A percentile compares a stretch with the other conserved stretches of the same genome.
Conservation (phyloP, 345 rosid species). For the Carallia pectinifolia region DNA sequence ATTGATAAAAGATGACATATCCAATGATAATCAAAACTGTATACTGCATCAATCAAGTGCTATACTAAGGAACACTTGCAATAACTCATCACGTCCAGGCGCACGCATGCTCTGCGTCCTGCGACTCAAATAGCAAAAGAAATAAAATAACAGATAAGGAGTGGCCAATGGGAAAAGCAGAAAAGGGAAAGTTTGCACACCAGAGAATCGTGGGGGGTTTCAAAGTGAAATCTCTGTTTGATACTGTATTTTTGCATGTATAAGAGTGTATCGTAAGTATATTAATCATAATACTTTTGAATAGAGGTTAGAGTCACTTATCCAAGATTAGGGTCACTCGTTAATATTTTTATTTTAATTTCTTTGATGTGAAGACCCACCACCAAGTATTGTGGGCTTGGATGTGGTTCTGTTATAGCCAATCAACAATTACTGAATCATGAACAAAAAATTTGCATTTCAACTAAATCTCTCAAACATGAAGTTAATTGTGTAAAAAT, state of each 20-base stretch:
- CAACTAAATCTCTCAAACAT: too few species aligned
- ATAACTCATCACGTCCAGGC: conserved; percentile 4
- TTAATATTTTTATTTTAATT: too few species aligned
- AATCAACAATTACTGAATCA: too few species aligned
- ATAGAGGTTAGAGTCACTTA: too few species aligned
- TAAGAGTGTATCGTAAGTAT: too few species aligned
- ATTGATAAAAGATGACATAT: not conserved
- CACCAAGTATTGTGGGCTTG: too few species aligned
- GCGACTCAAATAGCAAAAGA: not conserved
- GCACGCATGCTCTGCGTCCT: not conserved
- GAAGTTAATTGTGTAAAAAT: too few species aligned
- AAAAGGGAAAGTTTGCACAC: conserved; percentile 12
- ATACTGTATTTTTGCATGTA: not conserved
- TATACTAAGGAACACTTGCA: not conserved
- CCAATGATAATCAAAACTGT: not conserved
- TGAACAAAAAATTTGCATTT: too few species aligned
- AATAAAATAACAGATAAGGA: conserved; percentile 7
- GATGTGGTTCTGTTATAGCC: too few species aligned
- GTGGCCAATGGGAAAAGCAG: conserved; percentile 36
- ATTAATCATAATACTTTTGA: too few species aligned
- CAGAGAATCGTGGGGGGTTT: conserved; percentile 19
- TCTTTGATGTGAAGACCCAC: too few species aligned
- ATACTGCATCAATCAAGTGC: not conserved
- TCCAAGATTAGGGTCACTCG: too few species aligned
- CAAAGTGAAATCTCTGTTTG: conserved; percentile 41